Conservation (phyloP, 805 yeast species). For the Lipomyces mesembrius region DNA sequence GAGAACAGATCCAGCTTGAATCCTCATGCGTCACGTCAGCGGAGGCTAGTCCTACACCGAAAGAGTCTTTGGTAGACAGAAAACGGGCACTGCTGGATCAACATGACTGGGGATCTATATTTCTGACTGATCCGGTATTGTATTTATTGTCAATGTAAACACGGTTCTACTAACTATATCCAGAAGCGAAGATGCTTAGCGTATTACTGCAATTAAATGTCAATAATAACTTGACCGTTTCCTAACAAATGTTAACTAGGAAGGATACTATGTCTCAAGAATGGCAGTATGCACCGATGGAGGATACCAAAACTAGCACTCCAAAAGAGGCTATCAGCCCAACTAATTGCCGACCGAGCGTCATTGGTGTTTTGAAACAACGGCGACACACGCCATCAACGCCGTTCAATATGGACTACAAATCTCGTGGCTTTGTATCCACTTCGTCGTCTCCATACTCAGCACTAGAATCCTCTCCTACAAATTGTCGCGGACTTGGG, state of each 20-base stretch:
- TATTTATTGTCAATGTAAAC: background rate
- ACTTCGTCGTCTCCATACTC: slow-evolving; percentile 5
- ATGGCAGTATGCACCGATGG: background rate
- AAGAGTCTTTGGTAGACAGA: slow-evolving; percentile 7
- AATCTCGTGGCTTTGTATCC: background rate
- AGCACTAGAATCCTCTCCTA: slow-evolving; percentile 1
- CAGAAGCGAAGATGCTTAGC: slow-evolving; percentile 2
- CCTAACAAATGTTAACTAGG: background rate
- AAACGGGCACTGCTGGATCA: slow-evolving; percentile 16
- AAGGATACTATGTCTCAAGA: background rate
- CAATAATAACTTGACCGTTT: background rate
- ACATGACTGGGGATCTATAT: slow-evolving; percentile 18
- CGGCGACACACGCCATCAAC: background rate
- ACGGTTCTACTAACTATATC: background rate
- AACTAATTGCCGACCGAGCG: background rate
- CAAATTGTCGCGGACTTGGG: background rate
- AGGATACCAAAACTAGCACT: background rate
- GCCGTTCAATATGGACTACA: slow-evolving; percentile 2
- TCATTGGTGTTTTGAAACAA: background rate
- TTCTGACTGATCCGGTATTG: slow-evolving; percentile 4
- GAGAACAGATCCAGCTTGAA: background rate
- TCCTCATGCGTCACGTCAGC: background rate
- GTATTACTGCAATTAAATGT: slow-evolving; percentile 1
- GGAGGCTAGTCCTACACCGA: background rate
- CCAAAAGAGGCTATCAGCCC: background rate